phyloP scores from a whole-genome alignment of 192 early-diverging fungal species.

The Backusella circina region DNA sequence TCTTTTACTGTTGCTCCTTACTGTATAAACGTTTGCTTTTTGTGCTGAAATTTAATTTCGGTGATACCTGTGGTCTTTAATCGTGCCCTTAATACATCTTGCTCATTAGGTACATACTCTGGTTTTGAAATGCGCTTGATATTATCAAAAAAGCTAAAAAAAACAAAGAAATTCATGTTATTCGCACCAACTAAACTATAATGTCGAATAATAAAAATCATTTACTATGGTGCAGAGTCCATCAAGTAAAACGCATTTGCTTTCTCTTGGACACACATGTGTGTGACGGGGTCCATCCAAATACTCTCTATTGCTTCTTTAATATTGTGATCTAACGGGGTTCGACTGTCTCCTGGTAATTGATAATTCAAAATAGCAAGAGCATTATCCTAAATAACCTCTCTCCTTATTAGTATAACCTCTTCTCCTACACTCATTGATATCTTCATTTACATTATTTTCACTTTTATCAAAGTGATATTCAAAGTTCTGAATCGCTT shows the following conservation, averaged over 20 bases:
- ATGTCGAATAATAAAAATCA: neutral
- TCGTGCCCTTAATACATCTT: constrained; percentile 90
- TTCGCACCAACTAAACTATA: neutral
- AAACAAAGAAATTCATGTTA: neutral
- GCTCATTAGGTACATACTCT: constrained; percentile 87
- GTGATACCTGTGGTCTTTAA: constrained; percentile 97
- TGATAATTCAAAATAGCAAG: neutral
- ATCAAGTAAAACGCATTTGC: constrained; percentile 82
- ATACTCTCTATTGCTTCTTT: constrained; percentile 68
- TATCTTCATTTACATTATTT: constrained; percentile 44
- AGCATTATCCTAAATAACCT: neutral
- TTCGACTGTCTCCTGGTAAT: constrained; percentile 37
- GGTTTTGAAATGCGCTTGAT: constrained; percentile 79
- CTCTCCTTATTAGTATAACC: neutral
- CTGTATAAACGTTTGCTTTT: constrained; percentile 86
- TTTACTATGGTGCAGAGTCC: constrained; percentile 90
- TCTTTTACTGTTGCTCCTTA: constrained; percentile 29
- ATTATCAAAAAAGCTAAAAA: constrained; percentile 82
- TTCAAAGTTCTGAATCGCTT: constrained; percentile 64
- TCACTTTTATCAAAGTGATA: constrained; percentile 47
- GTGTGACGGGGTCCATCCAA: constrained; percentile 69
- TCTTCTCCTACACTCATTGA: neutral
- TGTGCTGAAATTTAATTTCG: constrained; percentile 87
- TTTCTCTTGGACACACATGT: constrained; percentile 62
- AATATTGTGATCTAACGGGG: constrained; percentile 59